A percentile compares a stretch with the other conserved stretches of the same genome.
Evolutionary conservation across 2,329 filamentous ascomycete genomes (phyloP).

Genomic region (Clonostachys rhizophaga): DNA sequence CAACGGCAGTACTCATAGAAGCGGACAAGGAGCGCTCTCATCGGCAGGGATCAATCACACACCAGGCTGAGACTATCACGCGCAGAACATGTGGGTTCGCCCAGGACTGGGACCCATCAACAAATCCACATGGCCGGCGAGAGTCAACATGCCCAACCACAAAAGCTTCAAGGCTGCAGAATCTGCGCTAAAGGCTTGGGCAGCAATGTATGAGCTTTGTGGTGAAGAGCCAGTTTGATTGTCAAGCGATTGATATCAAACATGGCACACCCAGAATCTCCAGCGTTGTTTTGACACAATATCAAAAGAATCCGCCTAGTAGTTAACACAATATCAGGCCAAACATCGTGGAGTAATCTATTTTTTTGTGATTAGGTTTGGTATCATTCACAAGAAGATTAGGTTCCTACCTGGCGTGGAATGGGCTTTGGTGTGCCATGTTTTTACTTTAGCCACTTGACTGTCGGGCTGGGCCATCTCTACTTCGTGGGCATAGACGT

Average conservation of each 20-base stretch:
- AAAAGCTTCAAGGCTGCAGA: slow-evolving; percentile 42
- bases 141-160: slow-evolving; percentile 62
- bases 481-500: slow-evolving; percentile 43
- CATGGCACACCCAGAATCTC: no score
- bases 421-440: no score
- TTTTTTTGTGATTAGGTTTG: no score
- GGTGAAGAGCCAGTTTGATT: slow-evolving; percentile 63
- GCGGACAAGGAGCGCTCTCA: slow-evolving; percentile 35
- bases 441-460: no score
- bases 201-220: slow-evolving; percentile 62
- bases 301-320: no score
- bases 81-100: slow-evolving; percentile 52
- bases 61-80: slow-evolving; percentile 24
- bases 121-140: slow-evolving; percentile 59
- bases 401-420: no score
- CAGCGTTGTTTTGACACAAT: no score
- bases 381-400: no score
- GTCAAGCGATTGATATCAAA: no score
- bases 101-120: slow-evolving; percentile 61
- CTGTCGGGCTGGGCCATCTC: slow-evolving; percentile 58
- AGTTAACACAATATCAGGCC: slow-evolving; percentile 51
- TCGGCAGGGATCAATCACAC: slow-evolving; percentile 12
- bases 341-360: no score
- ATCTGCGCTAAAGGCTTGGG: slow-evolving; percentile 63
- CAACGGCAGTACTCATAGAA: slow-evolving; percentile 18